Evolutionary conservation across 768 basidiomycete genomes (phyloP), one percentile per base, ranked within the genome.

Genomic region (Lactarius quietus): DNA sequence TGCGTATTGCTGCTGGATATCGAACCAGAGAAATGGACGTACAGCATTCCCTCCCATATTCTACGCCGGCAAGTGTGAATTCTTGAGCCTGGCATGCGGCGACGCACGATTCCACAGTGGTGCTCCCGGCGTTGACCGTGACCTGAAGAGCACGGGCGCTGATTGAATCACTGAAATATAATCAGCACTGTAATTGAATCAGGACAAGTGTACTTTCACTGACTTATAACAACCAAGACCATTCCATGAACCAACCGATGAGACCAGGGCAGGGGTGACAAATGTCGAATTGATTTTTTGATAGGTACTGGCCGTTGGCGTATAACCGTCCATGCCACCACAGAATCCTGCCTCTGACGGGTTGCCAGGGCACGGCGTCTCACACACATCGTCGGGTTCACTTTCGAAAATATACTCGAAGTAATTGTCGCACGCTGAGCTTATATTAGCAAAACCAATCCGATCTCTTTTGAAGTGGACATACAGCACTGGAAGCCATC

Each of bases 171-270:
- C 77, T 79, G 60, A 9, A 65, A 26, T 31, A 15, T 12, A 20
- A 29, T 31, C 9, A 48, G 12, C 23, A 3, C 0, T n/a, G 9
- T 14, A n/a, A n/a, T n/a, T n/a, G n/a, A n/a, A n/a, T n/a, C n/a
- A 33, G 33, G 33, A 33, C n/a, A 17, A 26, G 45, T 48, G 45
- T 17, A 10, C 26, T 6, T 20, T 15, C 38, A 70, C 80, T 64
- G 68, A 88, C 89, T 78, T 86, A 77, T 83, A 89, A 72, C 90
- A 92, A n/a, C 89, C 90, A 36, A 90, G 80, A 0, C 83, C 84
- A 8, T 77, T 72, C 89, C 89, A 91, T 41, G 81, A 76, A 3
- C 87, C 88, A 28, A 88, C 82, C 48, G 73, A 81, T 6, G 80
- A 76, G 1, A 83, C 79, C 20, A 82, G 83, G 17, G 75, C 67